Conservation (phyloP, 371 early-diverging fungal genomes). For the Mucor circinelloides region DNA sequence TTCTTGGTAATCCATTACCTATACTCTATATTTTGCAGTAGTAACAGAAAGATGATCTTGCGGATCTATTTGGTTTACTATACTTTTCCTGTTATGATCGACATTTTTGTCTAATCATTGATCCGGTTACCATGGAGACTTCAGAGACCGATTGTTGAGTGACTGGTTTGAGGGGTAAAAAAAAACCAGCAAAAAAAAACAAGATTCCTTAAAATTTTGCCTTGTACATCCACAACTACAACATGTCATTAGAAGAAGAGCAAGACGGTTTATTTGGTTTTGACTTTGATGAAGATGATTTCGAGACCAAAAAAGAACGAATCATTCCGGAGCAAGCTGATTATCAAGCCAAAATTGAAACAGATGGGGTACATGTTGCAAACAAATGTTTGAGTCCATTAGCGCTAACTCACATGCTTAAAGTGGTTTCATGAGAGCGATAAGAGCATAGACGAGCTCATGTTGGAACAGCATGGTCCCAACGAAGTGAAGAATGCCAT, state of each 20-base stretch:
- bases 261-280: slow-evolving; percentile 26
- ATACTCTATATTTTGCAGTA: not conserved
- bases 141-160: not conserved
- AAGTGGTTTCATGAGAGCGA: slow-evolving; percentile 46
- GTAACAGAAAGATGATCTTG: not conserved
- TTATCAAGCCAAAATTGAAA: slow-evolving; percentile 45
- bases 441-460: slow-evolving; percentile 29
- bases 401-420: not conserved
- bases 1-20: not conserved
- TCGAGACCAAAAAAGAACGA: slow-evolving; percentile 30
- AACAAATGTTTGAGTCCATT: not conserved
- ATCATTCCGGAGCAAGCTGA: slow-evolving; percentile 21
- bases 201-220: slow-evolving; percentile 2
- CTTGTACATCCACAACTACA: not conserved
- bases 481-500: slow-evolving; percentile 39
- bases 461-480: slow-evolving; percentile 48
- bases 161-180: not conserved
- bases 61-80: not conserved
- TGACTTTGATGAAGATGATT: slow-evolving; percentile 53
- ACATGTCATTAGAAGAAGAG: slow-evolving; percentile 16
- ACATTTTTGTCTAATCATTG: not conserved
- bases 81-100: not conserved
- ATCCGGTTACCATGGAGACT: not conserved
- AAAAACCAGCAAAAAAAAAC: not conserved
- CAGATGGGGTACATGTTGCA: slow-evolving; percentile 39